Evolutionary conservation across 441 rosid genomes (phyloP).

Genomic region (Croton setiger): DNA sequence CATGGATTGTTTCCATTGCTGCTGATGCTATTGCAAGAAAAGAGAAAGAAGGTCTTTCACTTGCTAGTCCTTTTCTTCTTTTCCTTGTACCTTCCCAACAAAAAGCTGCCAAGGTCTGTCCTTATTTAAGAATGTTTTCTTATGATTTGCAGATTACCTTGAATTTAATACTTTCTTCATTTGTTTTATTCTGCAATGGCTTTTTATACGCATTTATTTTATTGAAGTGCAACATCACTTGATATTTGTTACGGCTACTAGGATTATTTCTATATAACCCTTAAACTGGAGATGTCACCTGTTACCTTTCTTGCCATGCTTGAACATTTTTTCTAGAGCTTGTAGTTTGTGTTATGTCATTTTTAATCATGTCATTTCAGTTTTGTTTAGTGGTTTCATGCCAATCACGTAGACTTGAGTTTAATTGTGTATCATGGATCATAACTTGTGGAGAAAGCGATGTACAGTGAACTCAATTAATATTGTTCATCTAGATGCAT

Average conservation of each 20-base stretch:
- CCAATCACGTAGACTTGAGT: no score
- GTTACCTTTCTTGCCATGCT: neutral
- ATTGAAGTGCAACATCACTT: neutral
- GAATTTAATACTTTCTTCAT: neutral
- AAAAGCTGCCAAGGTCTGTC: slow-evolving; percentile 69
- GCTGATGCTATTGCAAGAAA: slow-evolving; percentile 67
- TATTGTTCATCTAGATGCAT: neutral
- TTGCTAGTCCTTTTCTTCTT: slow-evolving; percentile 64
- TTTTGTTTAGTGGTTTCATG: no score
- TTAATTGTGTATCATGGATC: no score
- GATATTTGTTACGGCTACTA: neutral
- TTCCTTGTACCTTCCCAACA: slow-evolving; percentile 78
- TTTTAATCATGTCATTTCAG: no score
- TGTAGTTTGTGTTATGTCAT: no score
- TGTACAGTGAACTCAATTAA: neutral
- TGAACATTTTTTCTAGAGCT: neutral
- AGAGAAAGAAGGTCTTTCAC: slow-evolving; percentile 55
- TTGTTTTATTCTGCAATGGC: neutral
- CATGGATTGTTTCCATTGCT: slow-evolving; percentile 78
- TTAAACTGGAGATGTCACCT: neutral
- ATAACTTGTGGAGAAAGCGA: neutral
- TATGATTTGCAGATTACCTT: slow-evolving; percentile 3
- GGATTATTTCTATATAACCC: neutral
- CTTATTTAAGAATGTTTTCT: neutral
- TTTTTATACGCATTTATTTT: neutral